Conservation (phyloP, 202 grass and related monocot species). For the Tripidium arundinaceum region DNA sequence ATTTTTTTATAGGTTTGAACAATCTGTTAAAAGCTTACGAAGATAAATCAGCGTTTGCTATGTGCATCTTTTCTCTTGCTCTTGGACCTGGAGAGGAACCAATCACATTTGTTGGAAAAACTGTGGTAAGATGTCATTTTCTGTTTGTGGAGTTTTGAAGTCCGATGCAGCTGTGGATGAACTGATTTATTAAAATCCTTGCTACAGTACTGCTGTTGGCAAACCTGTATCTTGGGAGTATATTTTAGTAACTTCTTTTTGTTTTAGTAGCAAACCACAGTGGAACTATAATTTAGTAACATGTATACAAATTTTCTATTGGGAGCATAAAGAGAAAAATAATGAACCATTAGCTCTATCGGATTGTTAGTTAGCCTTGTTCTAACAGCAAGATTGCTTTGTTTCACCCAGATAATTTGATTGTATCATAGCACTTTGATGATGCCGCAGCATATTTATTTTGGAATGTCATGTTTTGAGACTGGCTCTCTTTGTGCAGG, state of each 20-base stretch:
- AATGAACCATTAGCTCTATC: neutral
- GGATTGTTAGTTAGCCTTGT: neutral
- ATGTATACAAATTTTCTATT: neutral
- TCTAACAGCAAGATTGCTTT: neutral
- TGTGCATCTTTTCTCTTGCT: slow-evolving; percentile 97
- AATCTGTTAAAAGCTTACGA: slow-evolving; percentile 89
- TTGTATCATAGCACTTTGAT: slow-evolving; percentile 8
- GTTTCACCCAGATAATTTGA: too few relatives aligned
- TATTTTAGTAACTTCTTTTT: neutral
- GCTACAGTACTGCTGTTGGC: neutral
- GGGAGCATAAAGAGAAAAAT: neutral
- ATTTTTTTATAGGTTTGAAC: slow-evolving; percentile 68
- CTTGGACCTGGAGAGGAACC: slow-evolving; percentile 84
- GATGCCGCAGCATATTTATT: neutral
- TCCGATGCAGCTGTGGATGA: neutral
- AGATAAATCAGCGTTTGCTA: slow-evolving; percentile 97
- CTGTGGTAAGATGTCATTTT: slow-evolving; percentile 44
- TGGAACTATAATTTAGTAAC: neutral
- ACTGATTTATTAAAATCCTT: neutral
- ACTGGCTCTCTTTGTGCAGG: slow-evolving; percentile 46
- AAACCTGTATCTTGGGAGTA: neutral
- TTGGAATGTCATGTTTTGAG: neutral
- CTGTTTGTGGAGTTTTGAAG: slow-evolving; percentile 19
- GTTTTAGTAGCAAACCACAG: neutral
- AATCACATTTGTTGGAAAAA: slow-evolving; percentile 85